A percentile compares a stretch with the other conserved stretches of the same genome.
Conservation (phyloP, 108 stramenopile genomes). For the Pseudonitzschia pungens region DNA sequence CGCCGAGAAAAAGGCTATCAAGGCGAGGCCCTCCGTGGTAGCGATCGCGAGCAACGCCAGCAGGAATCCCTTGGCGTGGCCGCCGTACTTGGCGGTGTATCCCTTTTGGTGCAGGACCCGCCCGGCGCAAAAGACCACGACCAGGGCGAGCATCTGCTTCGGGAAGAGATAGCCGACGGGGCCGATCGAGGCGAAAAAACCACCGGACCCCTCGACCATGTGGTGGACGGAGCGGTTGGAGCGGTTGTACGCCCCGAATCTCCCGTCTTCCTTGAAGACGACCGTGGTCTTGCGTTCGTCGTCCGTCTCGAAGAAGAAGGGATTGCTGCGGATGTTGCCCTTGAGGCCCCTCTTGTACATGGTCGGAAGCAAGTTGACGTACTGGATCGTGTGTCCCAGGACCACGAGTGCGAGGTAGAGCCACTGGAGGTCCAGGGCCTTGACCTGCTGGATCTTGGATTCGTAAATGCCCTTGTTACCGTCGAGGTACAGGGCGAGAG, state of each 20-base stretch:
- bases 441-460: not conserved
- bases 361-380: not conserved
- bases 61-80: not conserved
- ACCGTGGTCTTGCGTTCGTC: not conserved
- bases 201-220: slow-evolving; percentile 4
- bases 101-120: slow-evolving; percentile 10
- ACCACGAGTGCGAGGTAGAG: slow-evolving; percentile 9
- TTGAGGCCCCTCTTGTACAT: not conserved
- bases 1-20: not conserved
- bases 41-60: not conserved
- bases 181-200: slow-evolving; percentile 3
- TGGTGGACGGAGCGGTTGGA: slow-evolving; percentile 13
- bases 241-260: slow-evolving; percentile 4
- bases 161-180: slow-evolving; percentile 9
- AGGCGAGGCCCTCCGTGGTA: slow-evolving; percentile 1
- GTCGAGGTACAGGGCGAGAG: not conserved
- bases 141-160: not conserved
- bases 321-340: slow-evolving; percentile 3
- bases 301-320: slow-evolving; percentile 4
- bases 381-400: slow-evolving; percentile 1
- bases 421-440: slow-evolving; percentile 5
- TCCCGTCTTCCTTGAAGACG: not conserved
- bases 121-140: not conserved
- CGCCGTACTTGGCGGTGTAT: not conserved
- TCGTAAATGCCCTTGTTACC: not conserved